phyloP scores from a whole-genome alignment of 176 grass and related monocot species.

The Alopecurus myosuroides region DNA sequence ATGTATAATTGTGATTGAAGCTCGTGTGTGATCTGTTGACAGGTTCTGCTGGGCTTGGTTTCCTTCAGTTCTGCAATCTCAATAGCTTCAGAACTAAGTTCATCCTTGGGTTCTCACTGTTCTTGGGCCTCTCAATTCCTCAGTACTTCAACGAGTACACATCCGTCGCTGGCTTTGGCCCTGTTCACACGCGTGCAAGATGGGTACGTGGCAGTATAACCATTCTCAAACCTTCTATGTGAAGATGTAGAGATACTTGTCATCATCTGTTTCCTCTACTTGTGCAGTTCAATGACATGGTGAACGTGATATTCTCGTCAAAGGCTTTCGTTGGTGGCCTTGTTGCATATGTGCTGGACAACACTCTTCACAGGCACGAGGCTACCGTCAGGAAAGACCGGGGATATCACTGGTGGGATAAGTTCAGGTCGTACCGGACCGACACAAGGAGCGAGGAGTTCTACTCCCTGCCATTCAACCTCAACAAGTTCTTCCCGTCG shows the following conservation, averaged over 20 bases:
- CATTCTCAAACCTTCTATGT: neutral
- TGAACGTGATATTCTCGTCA: slow-evolving; percentile 96
- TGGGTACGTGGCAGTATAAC: slow-evolving; percentile 49
- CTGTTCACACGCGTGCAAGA: slow-evolving; percentile 79
- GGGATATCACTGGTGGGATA: slow-evolving; percentile 96
- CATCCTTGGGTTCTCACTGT: slow-evolving; percentile 93
- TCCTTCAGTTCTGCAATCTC: slow-evolving; percentile 98
- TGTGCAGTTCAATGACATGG: slow-evolving; percentile 90
- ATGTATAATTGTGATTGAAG: slow-evolving; percentile 15
- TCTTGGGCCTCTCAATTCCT: slow-evolving; percentile 94
- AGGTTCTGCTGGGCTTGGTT: slow-evolving; percentile 86
- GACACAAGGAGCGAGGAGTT: slow-evolving; percentile 89
- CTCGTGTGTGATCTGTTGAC: slow-evolving; percentile 25
- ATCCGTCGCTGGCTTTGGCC: slow-evolving; percentile 88
- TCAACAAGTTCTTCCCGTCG: slow-evolving; percentile 98
- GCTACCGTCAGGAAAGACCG: slow-evolving; percentile 58
- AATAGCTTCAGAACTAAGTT: slow-evolving; percentile 98
- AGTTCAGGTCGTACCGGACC: slow-evolving; percentile 74
- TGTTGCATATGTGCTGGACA: slow-evolving; percentile 90
- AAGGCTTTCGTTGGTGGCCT: slow-evolving; percentile 84
- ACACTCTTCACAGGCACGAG: slow-evolving; percentile 68
- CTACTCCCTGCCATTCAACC: slow-evolving; percentile 87
- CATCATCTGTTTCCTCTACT: slow-evolving; percentile 6
- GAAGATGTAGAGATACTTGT: neutral
- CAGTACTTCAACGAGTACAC: slow-evolving; percentile 99